These are phyloP conservation scores for Dendrocalamus latiflorus DNA, from an alignment of 202 grass and related monocot genomes.

Conservation along the genomic window DNA sequence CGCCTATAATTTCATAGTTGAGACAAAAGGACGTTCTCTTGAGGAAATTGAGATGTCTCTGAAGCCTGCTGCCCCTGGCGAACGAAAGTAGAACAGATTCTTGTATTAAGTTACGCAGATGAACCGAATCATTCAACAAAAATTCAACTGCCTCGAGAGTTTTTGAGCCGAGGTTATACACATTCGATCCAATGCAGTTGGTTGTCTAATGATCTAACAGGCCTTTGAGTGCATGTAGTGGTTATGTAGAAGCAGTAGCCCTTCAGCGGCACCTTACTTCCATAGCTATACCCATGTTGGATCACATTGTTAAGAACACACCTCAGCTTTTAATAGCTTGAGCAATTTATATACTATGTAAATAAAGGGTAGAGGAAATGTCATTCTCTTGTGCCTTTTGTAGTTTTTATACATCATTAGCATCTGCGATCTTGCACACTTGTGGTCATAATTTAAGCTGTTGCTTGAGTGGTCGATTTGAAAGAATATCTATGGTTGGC, in stretches of 20 bases:
- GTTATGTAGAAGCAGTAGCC: background rate
- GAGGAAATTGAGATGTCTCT: slow-evolving; percentile 95
- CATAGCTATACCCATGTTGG: background rate
- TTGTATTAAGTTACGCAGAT: background rate
- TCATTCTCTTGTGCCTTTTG: background rate
- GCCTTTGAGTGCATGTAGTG: background rate
- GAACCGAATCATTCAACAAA: background rate
- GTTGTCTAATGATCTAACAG: background rate
- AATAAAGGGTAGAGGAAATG: background rate
- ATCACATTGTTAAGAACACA: background rate
- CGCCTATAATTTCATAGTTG: slow-evolving; percentile 76
- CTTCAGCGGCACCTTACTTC: background rate
- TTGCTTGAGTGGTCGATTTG: background rate
- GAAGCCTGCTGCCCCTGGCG: slow-evolving; percentile 21
- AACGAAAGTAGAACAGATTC: slow-evolving; percentile 30
- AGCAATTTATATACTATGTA: background rate
- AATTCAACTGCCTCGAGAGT: slow-evolving; percentile 2
- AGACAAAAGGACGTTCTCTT: slow-evolving; percentile 88
- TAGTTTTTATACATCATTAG: background rate
- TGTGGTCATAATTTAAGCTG: background rate
- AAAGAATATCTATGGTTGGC: background rate
- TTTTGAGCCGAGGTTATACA: background rate
- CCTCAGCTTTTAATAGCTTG: background rate
- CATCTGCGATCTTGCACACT: background rate
- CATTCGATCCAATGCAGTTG: background rate